A percentile compares a stretch with the other conserved stretches of the same genome.
These are phyloP conservation scores for Cystobasidium pallidum DNA, from an alignment of 1,284 basidiomycete genomes.

Conservation along the genomic window DNA sequence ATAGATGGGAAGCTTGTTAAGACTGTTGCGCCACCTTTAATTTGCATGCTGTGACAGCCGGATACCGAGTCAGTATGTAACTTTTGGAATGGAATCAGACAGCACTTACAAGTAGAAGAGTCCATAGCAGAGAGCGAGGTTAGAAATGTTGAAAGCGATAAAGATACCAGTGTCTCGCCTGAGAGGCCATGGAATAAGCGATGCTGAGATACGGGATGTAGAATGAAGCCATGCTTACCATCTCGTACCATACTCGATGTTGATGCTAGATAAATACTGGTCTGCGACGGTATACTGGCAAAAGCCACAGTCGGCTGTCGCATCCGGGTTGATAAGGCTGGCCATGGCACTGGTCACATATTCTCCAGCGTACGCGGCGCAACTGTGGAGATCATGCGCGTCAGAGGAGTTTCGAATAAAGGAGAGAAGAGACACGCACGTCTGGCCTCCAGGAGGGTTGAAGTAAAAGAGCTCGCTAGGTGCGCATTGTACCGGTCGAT, in stretches of 20 bases:
- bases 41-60: conserved; percentile 14
- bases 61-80: neutral
- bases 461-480: conserved; percentile 1
- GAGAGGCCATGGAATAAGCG: neutral
- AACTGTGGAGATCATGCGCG: neutral
- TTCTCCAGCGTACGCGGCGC: conserved; percentile 25
- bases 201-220: neutral
- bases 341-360: conserved; percentile 52
- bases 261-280: conserved; percentile 27
- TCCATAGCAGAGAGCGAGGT: conserved; percentile 28
- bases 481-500: conserved; percentile 14
- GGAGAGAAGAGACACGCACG: neutral
- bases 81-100: neutral
- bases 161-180: conserved; percentile 36
- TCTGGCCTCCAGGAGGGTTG: conserved; percentile 14
- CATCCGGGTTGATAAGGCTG: conserved; percentile 55
- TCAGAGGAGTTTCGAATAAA: neutral
- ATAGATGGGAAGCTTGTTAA: conserved; percentile 10
- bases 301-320: conserved; percentile 53
- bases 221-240: conserved; percentile 1
- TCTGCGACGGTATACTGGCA: conserved; percentile 38
- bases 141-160: conserved; percentile 30
- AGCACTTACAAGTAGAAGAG: conserved; percentile 27
- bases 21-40: conserved; percentile 14
- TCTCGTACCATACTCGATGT: conserved; percentile 25